Percentiles rank a stretch among this genome's conserved stretches.
These are phyloP conservation scores for Ilyonectria destructans DNA, from an alignment of 2,329 filamentous ascomycete species.

Conservation along the genomic window DNA sequence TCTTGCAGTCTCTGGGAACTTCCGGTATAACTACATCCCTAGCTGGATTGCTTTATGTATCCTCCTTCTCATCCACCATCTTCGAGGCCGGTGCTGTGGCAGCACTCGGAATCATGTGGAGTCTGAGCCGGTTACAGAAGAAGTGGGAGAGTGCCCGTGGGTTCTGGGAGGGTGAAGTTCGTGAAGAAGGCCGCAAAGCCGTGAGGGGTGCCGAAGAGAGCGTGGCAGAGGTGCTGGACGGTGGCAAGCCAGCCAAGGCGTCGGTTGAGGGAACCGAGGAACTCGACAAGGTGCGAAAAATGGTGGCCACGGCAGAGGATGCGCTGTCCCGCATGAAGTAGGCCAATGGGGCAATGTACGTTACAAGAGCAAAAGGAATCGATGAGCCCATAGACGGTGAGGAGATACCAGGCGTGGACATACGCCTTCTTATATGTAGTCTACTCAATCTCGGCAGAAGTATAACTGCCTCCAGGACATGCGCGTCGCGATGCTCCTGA, in stretches of 20 bases:
- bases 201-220: constrained; percentile 71
- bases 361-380: constrained; percentile 38
- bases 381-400: constrained; percentile 42
- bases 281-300: constrained; percentile 59
- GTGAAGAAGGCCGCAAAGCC: constrained; percentile 77
- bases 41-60: constrained; percentile 71
- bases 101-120: constrained; percentile 74
- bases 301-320: constrained; percentile 67
- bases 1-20: constrained; percentile 83
- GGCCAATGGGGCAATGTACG: constrained; percentile 38
- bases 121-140: constrained; percentile 72
- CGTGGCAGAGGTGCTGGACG: constrained; percentile 64
- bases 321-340: constrained; percentile 66
- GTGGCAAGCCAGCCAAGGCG: constrained; percentile 43
- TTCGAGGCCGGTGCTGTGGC: constrained; percentile 77
- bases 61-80: constrained; percentile 66
- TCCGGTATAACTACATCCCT: constrained; percentile 74
- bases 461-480: constrained; percentile 41
- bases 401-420: constrained; percentile 50
- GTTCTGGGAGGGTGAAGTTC: constrained; percentile 78
- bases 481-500: constrained; percentile 19
- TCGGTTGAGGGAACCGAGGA: constrained; percentile 51
- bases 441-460: constrained; percentile 49
- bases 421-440: constrained; percentile 48
- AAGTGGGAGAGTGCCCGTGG: constrained; percentile 74